Evolutionary conservation across 345 rosid genomes (phyloP).

Genomic region (Eucalyptus cloeziana): DNA sequence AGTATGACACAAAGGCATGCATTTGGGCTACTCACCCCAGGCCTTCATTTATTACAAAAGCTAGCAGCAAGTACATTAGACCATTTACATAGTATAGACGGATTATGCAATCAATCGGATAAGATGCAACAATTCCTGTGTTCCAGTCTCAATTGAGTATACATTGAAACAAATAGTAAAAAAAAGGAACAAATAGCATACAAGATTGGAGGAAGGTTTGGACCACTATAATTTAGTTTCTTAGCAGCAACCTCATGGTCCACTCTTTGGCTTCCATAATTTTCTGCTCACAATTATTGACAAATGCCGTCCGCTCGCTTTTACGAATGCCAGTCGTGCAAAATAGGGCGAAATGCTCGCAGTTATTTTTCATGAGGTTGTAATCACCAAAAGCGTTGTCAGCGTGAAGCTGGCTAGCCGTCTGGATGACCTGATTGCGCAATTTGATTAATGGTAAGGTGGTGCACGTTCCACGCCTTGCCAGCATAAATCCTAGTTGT

Average conservation of each 20-base stretch:
- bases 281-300: constrained; percentile 1
- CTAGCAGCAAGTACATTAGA: too few species aligned
- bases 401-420: neutral
- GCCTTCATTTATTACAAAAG: neutral
- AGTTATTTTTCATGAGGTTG: neutral
- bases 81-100: neutral
- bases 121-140: too few species aligned
- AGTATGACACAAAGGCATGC: neutral
- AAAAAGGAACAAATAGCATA: neutral
- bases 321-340: neutral
- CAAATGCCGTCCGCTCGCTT: neutral
- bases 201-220: neutral
- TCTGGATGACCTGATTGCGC: rapidly evolving
- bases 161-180: neutral
- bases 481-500: neutral
- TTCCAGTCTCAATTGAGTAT: neutral
- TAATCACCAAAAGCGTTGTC: neutral
- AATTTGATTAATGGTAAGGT: neutral
- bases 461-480: neutral
- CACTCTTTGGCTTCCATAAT: constrained; percentile 14
- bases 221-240: neutral
- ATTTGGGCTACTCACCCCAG: constrained; percentile 11
- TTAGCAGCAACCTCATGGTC: neutral
- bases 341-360: neutral
- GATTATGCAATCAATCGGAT: neutral